Evolutionary conservation across 805 yeast species (phyloP), one percentile per base, ranked within the genome.

Genomic region (Sporopachydermia lactativora): DNA sequence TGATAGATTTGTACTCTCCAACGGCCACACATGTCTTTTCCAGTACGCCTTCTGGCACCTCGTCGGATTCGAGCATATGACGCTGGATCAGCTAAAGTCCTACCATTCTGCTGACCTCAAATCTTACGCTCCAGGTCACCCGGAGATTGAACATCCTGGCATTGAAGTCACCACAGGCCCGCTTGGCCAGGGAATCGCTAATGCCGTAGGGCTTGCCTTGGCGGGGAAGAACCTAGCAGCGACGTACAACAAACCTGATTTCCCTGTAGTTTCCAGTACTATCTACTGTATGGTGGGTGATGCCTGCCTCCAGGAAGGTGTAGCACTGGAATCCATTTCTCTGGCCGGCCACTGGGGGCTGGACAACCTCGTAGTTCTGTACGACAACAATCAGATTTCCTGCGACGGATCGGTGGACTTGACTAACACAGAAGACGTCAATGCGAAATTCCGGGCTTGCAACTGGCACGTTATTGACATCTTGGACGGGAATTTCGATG

Each of bases 241-340:
- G 6, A 54, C 52, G 17, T 62, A 56, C 45, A 63, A 63, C 52
- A 51, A 49, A 44, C 60, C 60, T 15, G 56, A 49, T 3, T 58
- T 44, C 42, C 49, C 49, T 4, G 55, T 62, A 18, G 52, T 60
- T 17, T 43, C 48, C 19, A 55, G 49, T 43, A 55, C 54, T 40
- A 57, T 51, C 14, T 63, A 52, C 46, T 52, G 60, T 42, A 56
- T 59, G 50, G 50, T 59, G 13, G 67, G 67, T 14, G 67, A 62
- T 49, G 66, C 63, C 3, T 62, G 68, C 47, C 43, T 63, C 39
- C 65, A 61, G 46, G 68, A 63, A 51, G 67, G 67, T 34, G 58
- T 61, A 16, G 59, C 62, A 4, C 47, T 59, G 34, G 68, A 62
- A 47, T 57, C 68, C 2, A 54, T 59, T 38, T 58, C 66, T 3